A percentile compares a stretch with the other conserved stretches of the same genome.
Conservation (phyloP, 2,329 filamentous ascomycete genomes). For the Alternaria ventricosa region DNA sequence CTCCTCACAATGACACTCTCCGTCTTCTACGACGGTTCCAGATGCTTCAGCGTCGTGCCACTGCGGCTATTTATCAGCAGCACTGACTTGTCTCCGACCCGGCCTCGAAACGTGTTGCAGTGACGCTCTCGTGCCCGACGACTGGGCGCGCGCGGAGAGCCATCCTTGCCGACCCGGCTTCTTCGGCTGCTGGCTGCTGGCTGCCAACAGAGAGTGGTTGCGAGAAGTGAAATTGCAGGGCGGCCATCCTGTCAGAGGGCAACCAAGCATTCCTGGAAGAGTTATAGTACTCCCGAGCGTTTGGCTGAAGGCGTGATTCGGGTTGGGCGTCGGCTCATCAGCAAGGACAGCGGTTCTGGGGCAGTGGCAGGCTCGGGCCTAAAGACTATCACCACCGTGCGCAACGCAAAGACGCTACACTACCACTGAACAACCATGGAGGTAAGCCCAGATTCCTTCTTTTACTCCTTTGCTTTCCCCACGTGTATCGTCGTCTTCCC, state of each 20-base stretch:
- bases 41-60: slow-evolving; percentile 18
- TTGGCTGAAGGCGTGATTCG: background rate
- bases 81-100: slow-evolving; percentile 14
- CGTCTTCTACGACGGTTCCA: slow-evolving; percentile 12
- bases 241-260: background rate
- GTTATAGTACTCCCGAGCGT: background rate
- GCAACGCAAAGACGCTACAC: slow-evolving; percentile 30
- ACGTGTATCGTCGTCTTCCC: slow-evolving; percentile 15
- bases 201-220: slow-evolving; percentile 3
- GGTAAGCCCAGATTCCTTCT: slow-evolving; percentile 38
- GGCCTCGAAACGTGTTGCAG: slow-evolving; percentile 21
- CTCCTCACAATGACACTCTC: slow-evolving; percentile 12
- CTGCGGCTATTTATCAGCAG: slow-evolving; percentile 7
- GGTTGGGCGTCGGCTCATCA: slow-evolving; percentile 6
- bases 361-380: slow-evolving; percentile 21
- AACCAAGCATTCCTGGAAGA: background rate
- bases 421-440: slow-evolving; percentile 40
- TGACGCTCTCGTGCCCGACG: slow-evolving; percentile 13
- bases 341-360: slow-evolving; percentile 4
- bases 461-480: slow-evolving; percentile 18
- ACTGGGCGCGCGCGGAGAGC: slow-evolving; percentile 10
- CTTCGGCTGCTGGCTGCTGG: slow-evolving; percentile 15
- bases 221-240: slow-evolving; percentile 2
- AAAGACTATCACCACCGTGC: slow-evolving; percentile 39
- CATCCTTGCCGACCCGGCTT: slow-evolving; percentile 18